These are phyloP conservation scores for Alternaria brassicae DNA, from an alignment of 2,329 filamentous ascomycete species.

Conservation along the genomic window DNA sequence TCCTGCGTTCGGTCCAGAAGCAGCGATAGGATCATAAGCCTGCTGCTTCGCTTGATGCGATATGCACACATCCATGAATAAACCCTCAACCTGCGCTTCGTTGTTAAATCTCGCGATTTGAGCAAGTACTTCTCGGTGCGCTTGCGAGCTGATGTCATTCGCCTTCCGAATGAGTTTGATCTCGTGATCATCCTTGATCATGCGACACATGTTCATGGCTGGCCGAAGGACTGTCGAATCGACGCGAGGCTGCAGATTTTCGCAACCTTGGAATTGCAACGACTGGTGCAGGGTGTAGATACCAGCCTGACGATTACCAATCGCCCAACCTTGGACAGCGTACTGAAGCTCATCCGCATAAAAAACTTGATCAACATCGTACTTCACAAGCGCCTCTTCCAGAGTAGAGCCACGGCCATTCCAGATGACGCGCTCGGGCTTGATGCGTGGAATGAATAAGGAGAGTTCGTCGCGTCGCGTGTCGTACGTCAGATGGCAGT, in stretches of 20 bases:
- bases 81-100: conserved; percentile 83
- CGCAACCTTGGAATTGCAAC: conserved; percentile 25
- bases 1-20: conserved; percentile 79
- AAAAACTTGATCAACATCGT: conserved; percentile 75
- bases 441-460: conserved; percentile 76
- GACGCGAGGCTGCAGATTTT: conserved; percentile 19
- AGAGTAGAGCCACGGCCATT: conserved; percentile 67
- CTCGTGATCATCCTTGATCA: conserved; percentile 85
- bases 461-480: conserved; percentile 67
- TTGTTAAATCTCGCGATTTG: conserved; percentile 69
- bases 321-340: conserved; percentile 44
- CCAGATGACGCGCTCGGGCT: conserved; percentile 68
- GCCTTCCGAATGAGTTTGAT: conserved; percentile 80
- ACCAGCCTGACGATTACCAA: conserved; percentile 27
- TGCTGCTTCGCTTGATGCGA: conserved; percentile 75
- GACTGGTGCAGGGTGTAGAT: conserved; percentile 47
- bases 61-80: conserved; percentile 76
- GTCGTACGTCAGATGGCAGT: conserved; percentile 65
- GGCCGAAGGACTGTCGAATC: conserved; percentile 61
- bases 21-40: conserved; percentile 89
- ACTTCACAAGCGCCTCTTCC: conserved; percentile 66
- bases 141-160: conserved; percentile 78
- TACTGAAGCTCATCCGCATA: conserved; percentile 53
- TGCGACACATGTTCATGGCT: conserved; percentile 79
- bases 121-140: conserved; percentile 75